A percentile compares a stretch with the other conserved stretches of the same genome.
phyloP scores from a whole-genome alignment of 768 basidiomycete species.

The Pisolithus orientalis region DNA sequence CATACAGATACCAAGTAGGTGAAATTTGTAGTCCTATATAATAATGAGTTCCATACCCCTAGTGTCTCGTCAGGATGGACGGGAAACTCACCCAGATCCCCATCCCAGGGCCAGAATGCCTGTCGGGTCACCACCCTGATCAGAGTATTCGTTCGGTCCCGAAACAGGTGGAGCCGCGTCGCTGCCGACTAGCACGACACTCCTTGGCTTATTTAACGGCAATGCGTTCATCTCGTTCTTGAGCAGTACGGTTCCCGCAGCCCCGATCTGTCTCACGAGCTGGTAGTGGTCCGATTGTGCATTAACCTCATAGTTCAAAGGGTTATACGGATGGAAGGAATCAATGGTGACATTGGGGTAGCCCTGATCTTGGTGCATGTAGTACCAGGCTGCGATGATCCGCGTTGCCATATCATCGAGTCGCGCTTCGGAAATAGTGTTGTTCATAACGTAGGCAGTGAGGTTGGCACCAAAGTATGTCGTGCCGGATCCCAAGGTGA shows the following conservation, averaged over 20 bases:
- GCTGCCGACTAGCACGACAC: slow-evolving; percentile 56
- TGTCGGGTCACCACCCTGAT: slow-evolving; percentile 50
- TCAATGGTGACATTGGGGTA: slow-evolving; percentile 23
- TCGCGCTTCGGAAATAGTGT: slow-evolving; percentile 50
- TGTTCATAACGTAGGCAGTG: slow-evolving; percentile 51
- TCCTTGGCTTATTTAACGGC: slow-evolving; percentile 55
- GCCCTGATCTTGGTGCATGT: slow-evolving; percentile 26
- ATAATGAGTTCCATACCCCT: slow-evolving; percentile 20
- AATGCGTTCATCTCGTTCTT: slow-evolving; percentile 56
- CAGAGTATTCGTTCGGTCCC: slow-evolving; percentile 68
- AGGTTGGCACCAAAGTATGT: slow-evolving; percentile 57
- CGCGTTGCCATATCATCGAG: slow-evolving; percentile 71
- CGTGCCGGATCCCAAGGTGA: slow-evolving; percentile 30
- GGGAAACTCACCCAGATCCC: slow-evolving; percentile 60
- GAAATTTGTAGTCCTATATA: slow-evolving; percentile 56
- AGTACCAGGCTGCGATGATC: slow-evolving; percentile 60
- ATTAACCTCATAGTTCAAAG: slow-evolving; percentile 39
- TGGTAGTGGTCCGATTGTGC: slow-evolving; percentile 50
- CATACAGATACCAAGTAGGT: slow-evolving; percentile 72
- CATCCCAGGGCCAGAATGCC: slow-evolving; percentile 89
- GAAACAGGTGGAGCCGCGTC: slow-evolving; percentile 54
- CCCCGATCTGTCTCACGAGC: slow-evolving; percentile 56
- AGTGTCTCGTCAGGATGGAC: slow-evolving; percentile 13
- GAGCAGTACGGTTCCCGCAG: slow-evolving; percentile 59
- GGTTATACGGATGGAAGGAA: slow-evolving; percentile 22